Percentiles rank a stretch among this genome's conserved stretches.
Conservation (phyloP, 164 flowering plant genomes). For the Kingdonia uniflora region DNA sequence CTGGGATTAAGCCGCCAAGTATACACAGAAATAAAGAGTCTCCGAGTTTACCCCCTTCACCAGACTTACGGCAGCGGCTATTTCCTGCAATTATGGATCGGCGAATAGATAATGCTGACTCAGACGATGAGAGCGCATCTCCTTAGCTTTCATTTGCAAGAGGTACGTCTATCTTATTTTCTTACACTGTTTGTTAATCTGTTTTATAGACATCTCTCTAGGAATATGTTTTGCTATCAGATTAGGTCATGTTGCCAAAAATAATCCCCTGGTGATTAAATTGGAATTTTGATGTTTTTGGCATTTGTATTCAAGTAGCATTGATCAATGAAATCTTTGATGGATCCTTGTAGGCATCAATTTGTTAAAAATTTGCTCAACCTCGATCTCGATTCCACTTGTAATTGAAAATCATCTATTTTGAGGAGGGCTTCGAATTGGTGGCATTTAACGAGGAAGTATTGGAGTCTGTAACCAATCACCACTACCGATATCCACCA, state of each 20-base stretch:
- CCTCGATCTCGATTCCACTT: no score
- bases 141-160: constrained; percentile 12
- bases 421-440: no score
- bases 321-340: no score
- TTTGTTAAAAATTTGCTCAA: no score
- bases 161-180: constrained; percentile 6
- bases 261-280: neutral
- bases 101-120: constrained; percentile 32
- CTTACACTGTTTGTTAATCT: neutral
- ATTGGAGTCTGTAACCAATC: no score
- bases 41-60: constrained; percentile 20
- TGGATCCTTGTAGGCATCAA: no score
- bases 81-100: constrained; percentile 50
- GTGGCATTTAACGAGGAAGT: no score
- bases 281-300: neutral
- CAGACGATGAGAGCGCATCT: constrained; percentile 38
- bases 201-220: neutral
- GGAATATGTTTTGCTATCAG: neutral
- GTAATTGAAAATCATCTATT: no score
- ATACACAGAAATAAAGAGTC: constrained; percentile 22
- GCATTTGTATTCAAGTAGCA: neutral
- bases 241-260: neutral
- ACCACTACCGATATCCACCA: no score
- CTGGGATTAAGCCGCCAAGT: constrained; percentile 24
- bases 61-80: constrained; percentile 27